Evolutionary conservation across 2,329 filamentous ascomycete genomes (phyloP).

Genomic region (Calonectria ilicicola): DNA sequence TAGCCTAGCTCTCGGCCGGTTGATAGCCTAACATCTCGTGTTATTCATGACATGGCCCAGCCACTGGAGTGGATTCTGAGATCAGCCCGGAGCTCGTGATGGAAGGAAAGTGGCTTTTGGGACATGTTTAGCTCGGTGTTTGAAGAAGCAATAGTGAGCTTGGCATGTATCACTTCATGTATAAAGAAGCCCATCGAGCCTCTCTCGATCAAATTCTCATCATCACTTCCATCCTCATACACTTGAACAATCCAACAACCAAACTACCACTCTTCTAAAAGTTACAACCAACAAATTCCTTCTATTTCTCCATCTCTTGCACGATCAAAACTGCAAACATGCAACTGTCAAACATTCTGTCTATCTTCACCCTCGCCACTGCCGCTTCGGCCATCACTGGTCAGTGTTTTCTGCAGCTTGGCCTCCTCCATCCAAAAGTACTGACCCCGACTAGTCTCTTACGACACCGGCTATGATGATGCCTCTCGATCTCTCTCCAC

Average conservation of each 20-base stretch:
- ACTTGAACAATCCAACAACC: not conserved
- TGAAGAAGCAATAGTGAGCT: not conserved
- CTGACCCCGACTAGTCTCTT: conserved; percentile 66
- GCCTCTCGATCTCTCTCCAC: conserved; percentile 62
- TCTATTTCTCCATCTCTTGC: not conserved
- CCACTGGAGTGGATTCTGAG: not conserved
- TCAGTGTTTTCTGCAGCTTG: conserved; percentile 28
- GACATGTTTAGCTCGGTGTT: not conserved
- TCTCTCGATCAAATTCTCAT: not conserved
- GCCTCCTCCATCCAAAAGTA: not conserved
- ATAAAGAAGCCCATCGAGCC: not conserved
- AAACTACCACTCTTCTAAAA: not conserved
- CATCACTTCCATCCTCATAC: not conserved
- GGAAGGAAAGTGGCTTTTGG: not conserved
- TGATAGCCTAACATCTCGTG: not conserved
- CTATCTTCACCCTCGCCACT: conserved; percentile 52
- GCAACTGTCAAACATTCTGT: conserved; percentile 54
- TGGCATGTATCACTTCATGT: not conserved
- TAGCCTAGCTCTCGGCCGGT: not conserved
- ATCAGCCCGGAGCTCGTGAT: not conserved
- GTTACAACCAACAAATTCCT: not conserved
- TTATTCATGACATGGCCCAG: not conserved
- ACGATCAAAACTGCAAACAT: not conserved
- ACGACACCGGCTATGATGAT: conserved; percentile 79
- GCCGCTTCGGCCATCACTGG: conserved; percentile 52